Percentiles rank a stretch among this genome's conserved stretches.
Evolutionary conservation across 306 rosid species (phyloP).

Genomic region (Pterocarpus macrocarpus): DNA sequence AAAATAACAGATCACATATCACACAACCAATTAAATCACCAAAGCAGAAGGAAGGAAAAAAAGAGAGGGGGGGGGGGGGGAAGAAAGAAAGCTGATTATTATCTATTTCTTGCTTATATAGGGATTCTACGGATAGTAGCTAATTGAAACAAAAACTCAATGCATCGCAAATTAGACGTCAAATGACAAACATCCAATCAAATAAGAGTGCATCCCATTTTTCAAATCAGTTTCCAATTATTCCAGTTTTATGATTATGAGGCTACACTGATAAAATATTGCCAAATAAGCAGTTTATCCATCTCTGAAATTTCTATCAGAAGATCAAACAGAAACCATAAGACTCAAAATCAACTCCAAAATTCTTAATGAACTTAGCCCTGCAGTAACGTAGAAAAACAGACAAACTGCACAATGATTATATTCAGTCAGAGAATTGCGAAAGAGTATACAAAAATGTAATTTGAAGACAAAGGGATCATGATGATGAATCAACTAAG

Average conservation of each 20-base stretch:
- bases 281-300: background rate
- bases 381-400: background rate
- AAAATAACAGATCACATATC: constrained; percentile 16
- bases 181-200: constrained; percentile 9
- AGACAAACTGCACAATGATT: background rate
- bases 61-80: background rate
- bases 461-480: background rate
- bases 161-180: constrained; percentile 29
- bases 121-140: constrained; percentile 6
- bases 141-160: constrained; percentile 24
- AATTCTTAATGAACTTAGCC: background rate
- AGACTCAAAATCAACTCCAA: background rate
- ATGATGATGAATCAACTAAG: background rate
- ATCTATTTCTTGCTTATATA: constrained; percentile 23
- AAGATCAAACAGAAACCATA: constrained; percentile 10
- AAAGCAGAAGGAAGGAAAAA: constrained; percentile 5
- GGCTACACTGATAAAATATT: constrained; percentile 12
- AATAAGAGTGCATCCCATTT: constrained; percentile 8
- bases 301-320: background rate
- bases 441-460: background rate
- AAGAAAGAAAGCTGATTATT: background rate
- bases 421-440: background rate
- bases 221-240: constrained; percentile 29
- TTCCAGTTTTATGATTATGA: background rate
- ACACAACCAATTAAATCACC: constrained; percentile 8